Conservation (phyloP, 257 asterid genomes). For the Plectranthus barbatus region DNA sequence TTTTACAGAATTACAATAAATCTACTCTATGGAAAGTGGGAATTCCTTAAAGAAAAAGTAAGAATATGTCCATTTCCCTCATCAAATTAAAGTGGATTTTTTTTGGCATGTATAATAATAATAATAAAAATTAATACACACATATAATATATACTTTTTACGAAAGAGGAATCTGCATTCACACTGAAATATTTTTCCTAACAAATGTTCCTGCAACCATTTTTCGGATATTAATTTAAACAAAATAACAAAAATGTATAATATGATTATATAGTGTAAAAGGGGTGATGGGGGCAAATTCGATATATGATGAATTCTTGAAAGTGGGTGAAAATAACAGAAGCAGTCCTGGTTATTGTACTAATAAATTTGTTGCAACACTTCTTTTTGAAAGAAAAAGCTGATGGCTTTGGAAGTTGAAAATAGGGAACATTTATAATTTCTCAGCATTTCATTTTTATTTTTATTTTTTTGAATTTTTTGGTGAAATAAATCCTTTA, state of each 20-base stretch:
- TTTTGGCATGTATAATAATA: background rate
- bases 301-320: slow-evolving; percentile 15
- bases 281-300: slow-evolving; percentile 15
- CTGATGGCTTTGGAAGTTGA: slow-evolving; percentile 21
- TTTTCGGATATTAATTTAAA: too few species aligned
- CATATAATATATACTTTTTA: too few species aligned
- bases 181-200: too few species aligned
- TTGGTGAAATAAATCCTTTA: background rate
- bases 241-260: too few species aligned
- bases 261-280: too few species aligned
- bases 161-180: too few species aligned
- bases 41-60: background rate
- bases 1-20: background rate
- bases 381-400: slow-evolving; percentile 23
- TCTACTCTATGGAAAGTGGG: background rate
- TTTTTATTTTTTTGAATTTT: slow-evolving; percentile 12
- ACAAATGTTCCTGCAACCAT: too few species aligned
- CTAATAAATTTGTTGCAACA: background rate
- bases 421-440: background rate
- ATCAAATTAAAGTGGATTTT: too few species aligned
- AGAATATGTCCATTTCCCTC: too few species aligned
- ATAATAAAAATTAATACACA: too few species aligned
- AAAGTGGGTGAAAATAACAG: slow-evolving; percentile 21
- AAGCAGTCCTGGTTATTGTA: slow-evolving; percentile 7
- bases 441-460: background rate